Base-by-base conservation (phyloP, 1,284 basidiomycete genomes). In the Melampsora abietis-canadensis region DNA sequence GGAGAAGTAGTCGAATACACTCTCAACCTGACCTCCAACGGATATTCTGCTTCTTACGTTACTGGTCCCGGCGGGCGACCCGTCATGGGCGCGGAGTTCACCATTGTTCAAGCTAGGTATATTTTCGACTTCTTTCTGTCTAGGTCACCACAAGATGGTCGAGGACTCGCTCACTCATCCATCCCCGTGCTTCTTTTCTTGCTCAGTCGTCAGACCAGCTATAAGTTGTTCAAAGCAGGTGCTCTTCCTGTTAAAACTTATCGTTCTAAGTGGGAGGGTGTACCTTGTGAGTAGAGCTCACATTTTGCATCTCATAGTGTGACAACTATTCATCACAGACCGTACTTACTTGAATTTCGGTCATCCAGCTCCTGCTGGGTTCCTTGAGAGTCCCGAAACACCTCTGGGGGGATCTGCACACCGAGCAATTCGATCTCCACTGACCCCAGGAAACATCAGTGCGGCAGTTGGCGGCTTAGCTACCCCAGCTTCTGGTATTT, bases 211-310 rank as follows among this genome's bases (percentile, higher is more conserved):
- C 72, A 75, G 66, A 75, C 72, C 15, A 75, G 72, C 37, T 75
- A 75, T 21, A 75, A 75, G 72, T 27, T 75, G n/a, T 75, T 75
- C 65, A 75, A 75, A 27, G 72, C 72, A 17, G 72, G 72, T 34
- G 72, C 72, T 48, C 46, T 75, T 31, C 72, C 72, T 7, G 72
- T 75, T 2, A 75, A 75, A 46, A 75, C 72, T 44, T 75, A 75
- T 44, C 27, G 72, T 34, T 75, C 72, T 14, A 75, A 75, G 44
- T 75, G 72, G 72, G 65, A 75, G 27, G 65, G 46, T 34, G 19
- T 75, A 19, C 37, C 65, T 24, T 47, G 72, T 75, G 4, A 75
- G 72, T 62, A 21, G 17, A 62, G 27, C 27, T 34, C 17, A 57
- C 51, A 54, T 19, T 54, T 57, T 30, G 21, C 24, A 15, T 24